Base-by-base conservation (phyloP, 2,329 filamentous ascomycete species). In the Cytospora piceae region DNA sequence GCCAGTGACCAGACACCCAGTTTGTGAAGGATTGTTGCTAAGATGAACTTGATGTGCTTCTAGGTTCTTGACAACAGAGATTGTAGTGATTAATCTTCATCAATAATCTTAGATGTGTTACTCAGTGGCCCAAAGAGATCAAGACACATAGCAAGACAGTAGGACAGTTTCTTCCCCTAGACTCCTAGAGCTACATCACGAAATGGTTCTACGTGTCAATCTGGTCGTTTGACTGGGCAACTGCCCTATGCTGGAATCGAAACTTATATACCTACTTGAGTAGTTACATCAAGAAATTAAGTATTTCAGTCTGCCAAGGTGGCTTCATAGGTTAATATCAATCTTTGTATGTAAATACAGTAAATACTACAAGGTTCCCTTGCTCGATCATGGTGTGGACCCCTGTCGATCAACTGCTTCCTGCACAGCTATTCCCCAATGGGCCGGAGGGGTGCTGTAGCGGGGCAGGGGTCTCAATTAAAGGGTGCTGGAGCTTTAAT, bases 381-480 rank as follows among this genome's bases (percentile, higher is more conserved):
- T 49, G 46, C 24, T 49, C 11, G 2, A 24, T 14, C 5, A 12
- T 24, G 24, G 46, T 49, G 46, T 49, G 46, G 46, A 11, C 46
- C 46, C 46, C 46, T 49, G 46, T 49, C 46, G n/a, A 24, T 49
- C 46, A 24, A 24, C 11, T 12, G 20, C 20, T 22, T 46, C 42
- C 42, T 46, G 46, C 46, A 49, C 46, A 49, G n/a, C 46, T 49
- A 49, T 22, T 12, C 46, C 46, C 22, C 8, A 49, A 49, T 14
- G n/a, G n/a, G 22, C n/a, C 20, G 9, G 46, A 49, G 46, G 46
- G 46, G n/a, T 49, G 46, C 11, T 22, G 11, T 24, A 20, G 46
- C 46, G 46, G 46, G 46, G 46, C 46, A 49, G 46, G 46, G 46
- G 46, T 49, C 46, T 49, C 46, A 49, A 24, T 49, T 49, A 49